Conservation (phyloP, 78 protist species). For the Dictyostelium discoideum region dicty_2.7 NC_007091.3:61501-62000, state of each 20-base stretch:
- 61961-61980: conserved; percentile 34
- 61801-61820: conserved; percentile 83
- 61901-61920: conserved; percentile 35
- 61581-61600: not conserved
- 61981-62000: conserved; percentile 76
- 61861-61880: conserved; percentile 79
- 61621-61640: not conserved
- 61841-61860: conserved; percentile 60
- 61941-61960: not conserved
- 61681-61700: not conserved
- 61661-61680: not conserved
- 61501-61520: conserved; percentile 6
- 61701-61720: conserved; percentile 70
- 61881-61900: conserved; percentile 90
- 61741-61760: conserved; percentile 66
- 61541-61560: not conserved
- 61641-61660: not conserved
- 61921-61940: conserved; percentile 64
- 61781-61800: conserved; percentile 64
- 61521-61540: not conserved
- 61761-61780: conserved; percentile 57
- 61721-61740: conserved; percentile 55
- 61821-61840: conserved; percentile 54
- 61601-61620: not conserved
- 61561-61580: not conserved